Percentiles rank a stretch among this genome's conserved stretches.
These are phyloP conservation scores for Trametes cingulata DNA, from an alignment of 768 basidiomycete species.

Conservation along the genomic window DNA sequence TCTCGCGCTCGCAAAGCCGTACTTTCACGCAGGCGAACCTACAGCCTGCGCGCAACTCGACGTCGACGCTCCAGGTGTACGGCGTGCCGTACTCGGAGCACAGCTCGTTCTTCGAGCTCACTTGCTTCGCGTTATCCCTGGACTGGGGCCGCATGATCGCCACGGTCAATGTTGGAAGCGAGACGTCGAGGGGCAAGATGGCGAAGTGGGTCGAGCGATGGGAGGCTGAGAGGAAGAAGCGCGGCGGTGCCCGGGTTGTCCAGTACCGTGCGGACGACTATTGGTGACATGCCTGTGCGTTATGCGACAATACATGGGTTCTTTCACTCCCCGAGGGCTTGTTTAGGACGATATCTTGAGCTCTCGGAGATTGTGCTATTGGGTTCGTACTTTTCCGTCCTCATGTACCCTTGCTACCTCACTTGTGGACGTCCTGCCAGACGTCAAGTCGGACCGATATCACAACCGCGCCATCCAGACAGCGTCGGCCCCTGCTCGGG, in stretches of 20 bases:
- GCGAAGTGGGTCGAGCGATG: constrained; percentile 85
- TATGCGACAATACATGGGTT: neutral
- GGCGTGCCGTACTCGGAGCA: constrained; percentile 95
- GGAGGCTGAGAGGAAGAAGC: constrained; percentile 76
- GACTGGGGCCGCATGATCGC: constrained; percentile 90
- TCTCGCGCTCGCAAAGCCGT: constrained; percentile 63
- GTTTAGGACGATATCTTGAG: too few species aligned
- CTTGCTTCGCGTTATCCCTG: constrained; percentile 90
- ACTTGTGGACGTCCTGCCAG: too few species aligned
- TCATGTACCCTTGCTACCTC: too few species aligned
- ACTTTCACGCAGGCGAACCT: constrained; percentile 73
- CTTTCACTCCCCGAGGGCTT: neutral
- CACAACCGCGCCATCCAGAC: too few species aligned
- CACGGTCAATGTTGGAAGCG: constrained; percentile 86
- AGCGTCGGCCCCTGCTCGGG: too few species aligned
- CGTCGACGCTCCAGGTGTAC: constrained; percentile 66
- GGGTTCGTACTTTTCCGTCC: too few species aligned
- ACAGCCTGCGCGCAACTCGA: constrained; percentile 69
- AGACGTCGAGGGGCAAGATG: constrained; percentile 80
- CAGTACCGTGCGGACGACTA: constrained; percentile 45
- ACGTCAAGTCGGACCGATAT: too few species aligned
- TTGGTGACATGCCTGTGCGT: constrained; percentile 36
- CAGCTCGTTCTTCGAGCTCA: constrained; percentile 92
- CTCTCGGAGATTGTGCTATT: too few species aligned
- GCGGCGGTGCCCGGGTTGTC: constrained; percentile 40